phyloP scores from a whole-genome alignment of 495 filamentous ascomycete species.

The Rostrohypoxylon terebratum region DNA sequence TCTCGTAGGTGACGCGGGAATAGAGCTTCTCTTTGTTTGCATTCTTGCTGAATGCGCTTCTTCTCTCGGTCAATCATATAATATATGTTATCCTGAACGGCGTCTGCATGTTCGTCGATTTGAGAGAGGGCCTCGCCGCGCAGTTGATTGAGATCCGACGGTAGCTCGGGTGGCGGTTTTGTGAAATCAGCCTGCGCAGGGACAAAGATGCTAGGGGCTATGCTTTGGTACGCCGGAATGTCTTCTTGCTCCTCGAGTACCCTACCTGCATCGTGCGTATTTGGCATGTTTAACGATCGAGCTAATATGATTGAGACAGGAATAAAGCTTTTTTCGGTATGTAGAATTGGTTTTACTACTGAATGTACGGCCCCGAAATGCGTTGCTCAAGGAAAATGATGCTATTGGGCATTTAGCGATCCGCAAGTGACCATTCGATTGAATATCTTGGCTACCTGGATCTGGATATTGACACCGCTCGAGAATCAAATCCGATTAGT shows the following conservation, averaged over 20 bases:
- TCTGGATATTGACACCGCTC: too few species aligned
- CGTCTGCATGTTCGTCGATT: slow-evolving; percentile 56
- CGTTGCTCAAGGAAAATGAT: too few species aligned
- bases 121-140: slow-evolving; percentile 52
- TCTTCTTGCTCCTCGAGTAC: slow-evolving; percentile 25
- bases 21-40: slow-evolving; percentile 19
- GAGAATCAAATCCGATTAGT: too few species aligned
- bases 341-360: too few species aligned
- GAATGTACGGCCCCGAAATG: too few species aligned
- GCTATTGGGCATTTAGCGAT: too few species aligned
- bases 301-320: not conserved
- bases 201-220: slow-evolving; percentile 58
- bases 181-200: slow-evolving; percentile 54
- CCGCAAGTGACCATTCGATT: too few species aligned
- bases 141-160: slow-evolving; percentile 48
- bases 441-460: too few species aligned
- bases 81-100: slow-evolving; percentile 57
- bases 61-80: slow-evolving; percentile 56
- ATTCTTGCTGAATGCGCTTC: slow-evolving; percentile 47
- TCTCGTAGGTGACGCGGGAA: slow-evolving; percentile 11
- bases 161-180: slow-evolving; percentile 40
- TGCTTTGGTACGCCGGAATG: slow-evolving; percentile 50
- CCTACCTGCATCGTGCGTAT: not conserved
- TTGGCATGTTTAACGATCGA: slow-evolving; percentile 18
- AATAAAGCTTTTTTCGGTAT: not conserved